Conservation (phyloP, 257 asterid species). For the Coffea eugenioides region DNA sequence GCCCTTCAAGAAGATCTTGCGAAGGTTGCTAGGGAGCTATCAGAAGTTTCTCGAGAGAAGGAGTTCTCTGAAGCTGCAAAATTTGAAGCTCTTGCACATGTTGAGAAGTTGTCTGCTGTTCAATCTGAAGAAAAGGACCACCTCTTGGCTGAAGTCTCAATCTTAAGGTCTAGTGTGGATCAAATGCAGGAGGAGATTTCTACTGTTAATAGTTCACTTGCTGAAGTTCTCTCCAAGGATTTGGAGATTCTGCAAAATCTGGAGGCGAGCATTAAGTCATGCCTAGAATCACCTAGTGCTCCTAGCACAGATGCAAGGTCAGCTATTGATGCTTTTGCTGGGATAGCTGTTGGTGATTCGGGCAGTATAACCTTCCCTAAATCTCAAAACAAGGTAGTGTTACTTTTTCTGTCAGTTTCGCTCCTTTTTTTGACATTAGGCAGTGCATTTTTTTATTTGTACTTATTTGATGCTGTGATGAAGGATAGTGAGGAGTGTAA, state of each 20-base stretch:
- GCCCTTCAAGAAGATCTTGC: constrained; percentile 84
- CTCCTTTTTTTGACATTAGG: neutral
- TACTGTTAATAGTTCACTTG: constrained; percentile 47
- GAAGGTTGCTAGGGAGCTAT: constrained; percentile 50
- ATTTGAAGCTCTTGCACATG: constrained; percentile 58
- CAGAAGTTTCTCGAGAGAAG: constrained; percentile 62
- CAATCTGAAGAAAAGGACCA: constrained; percentile 68
- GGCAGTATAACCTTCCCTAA: constrained; percentile 20
- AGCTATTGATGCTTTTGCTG: constrained; percentile 30
- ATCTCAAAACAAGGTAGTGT: constrained; percentile 56
- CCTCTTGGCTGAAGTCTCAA: constrained; percentile 54
- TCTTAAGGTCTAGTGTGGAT: constrained; percentile 52
- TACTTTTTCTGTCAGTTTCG: neutral
- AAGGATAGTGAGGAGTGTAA: neutral
- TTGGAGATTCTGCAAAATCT: constrained; percentile 58
- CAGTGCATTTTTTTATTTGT: neutral
- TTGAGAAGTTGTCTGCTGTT: constrained; percentile 55
- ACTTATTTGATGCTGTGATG: neutral
- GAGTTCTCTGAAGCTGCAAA: constrained; percentile 61
- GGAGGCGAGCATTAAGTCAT: constrained; percentile 48
- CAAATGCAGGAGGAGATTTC: constrained; percentile 54
- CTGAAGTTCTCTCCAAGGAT: constrained; percentile 65
- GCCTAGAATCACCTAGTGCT: constrained; percentile 36
- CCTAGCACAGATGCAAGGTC: constrained; percentile 34
- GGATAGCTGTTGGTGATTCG: neutral